Evolutionary conservation across 768 basidiomycete genomes (phyloP).

Genomic region (Pseudohyphozyma bogoriensis): DNA sequence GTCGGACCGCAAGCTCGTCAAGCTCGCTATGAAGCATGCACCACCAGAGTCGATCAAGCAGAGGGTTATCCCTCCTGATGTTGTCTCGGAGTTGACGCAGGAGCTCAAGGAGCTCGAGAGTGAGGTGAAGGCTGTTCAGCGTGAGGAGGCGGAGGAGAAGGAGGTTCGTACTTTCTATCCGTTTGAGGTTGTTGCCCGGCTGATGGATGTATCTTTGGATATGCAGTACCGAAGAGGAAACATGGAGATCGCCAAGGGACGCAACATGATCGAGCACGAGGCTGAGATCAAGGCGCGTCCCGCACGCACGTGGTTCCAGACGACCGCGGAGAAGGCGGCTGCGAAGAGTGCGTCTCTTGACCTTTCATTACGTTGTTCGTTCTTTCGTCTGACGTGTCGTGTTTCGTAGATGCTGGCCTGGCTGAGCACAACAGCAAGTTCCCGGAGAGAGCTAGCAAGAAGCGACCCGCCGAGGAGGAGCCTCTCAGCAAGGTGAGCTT

Average conservation of each 20-base stretch:
- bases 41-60: constrained; percentile 69
- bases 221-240: constrained; percentile 72
- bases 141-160: constrained; percentile 94
- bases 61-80: constrained; percentile 70
- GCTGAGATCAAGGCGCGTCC: constrained; percentile 86
- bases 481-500: constrained; percentile 15
- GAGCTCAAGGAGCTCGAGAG: constrained; percentile 60
- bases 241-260: constrained; percentile 88
- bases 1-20: constrained; percentile 89
- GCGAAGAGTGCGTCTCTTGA: constrained; percentile 55
- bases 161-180: constrained; percentile 47
- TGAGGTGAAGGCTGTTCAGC: constrained; percentile 67
- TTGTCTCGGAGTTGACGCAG: constrained; percentile 57
- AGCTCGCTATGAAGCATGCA: constrained; percentile 84
- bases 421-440: constrained; percentile 50
- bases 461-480: constrained; percentile 23
- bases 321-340: constrained; percentile 64
- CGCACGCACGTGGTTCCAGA: constrained; percentile 98
- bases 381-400: background rate
- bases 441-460: constrained; percentile 15
- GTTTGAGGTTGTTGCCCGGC: background rate
- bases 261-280: constrained; percentile 90
- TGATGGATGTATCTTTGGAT: constrained; percentile 14
- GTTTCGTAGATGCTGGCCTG: constrained; percentile 58
- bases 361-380: background rate